A percentile compares a stretch with the other conserved stretches of the same genome.
These are phyloP conservation scores for Sarocladium strictum DNA, from an alignment of 2,329 filamentous ascomycete species.

Conservation along the genomic window DNA sequence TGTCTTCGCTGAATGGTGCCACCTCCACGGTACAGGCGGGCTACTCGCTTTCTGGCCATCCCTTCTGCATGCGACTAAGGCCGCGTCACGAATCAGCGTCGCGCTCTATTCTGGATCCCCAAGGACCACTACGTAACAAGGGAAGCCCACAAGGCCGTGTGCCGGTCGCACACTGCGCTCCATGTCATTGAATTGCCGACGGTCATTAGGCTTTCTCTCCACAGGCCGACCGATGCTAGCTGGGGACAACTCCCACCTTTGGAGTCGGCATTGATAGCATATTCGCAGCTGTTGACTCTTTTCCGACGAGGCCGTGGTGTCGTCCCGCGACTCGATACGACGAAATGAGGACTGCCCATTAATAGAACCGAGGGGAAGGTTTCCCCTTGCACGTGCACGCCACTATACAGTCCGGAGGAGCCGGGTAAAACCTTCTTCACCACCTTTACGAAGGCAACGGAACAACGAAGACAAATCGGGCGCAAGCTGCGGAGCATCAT, in stretches of 20 bases:
- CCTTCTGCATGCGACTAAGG: not conserved
- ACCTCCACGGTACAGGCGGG: slow-evolving; percentile 1
- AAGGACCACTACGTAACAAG: not conserved
- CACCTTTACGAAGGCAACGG: not conserved
- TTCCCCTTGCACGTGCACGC: not conserved
- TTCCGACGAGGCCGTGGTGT: too few relatives aligned
- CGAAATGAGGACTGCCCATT: not conserved
- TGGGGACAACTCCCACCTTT: not conserved
- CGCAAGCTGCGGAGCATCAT: not conserved
- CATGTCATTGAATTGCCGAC: slow-evolving; percentile 1
- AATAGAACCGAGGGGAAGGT: not conserved
- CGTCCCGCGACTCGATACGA: not conserved
- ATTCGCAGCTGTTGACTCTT: not conserved
- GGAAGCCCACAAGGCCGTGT: not conserved
- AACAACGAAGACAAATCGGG: not conserved
- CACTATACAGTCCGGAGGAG: not conserved
- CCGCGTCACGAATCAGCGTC: slow-evolving; percentile 3
- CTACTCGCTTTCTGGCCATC: not conserved
- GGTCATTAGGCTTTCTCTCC: not conserved
- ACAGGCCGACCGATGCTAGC: not conserved
- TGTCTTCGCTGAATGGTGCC: slow-evolving; percentile 5
- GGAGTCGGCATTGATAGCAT: not conserved
- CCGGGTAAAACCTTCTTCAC: slow-evolving; percentile 9
- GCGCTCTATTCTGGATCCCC: not conserved
- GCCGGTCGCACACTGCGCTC: not conserved